Percentiles rank a stretch among this genome's conserved stretches.
Evolutionary conservation across 768 basidiomycete genomes (phyloP).

Genomic region (Mycena albidolilacea): DNA sequence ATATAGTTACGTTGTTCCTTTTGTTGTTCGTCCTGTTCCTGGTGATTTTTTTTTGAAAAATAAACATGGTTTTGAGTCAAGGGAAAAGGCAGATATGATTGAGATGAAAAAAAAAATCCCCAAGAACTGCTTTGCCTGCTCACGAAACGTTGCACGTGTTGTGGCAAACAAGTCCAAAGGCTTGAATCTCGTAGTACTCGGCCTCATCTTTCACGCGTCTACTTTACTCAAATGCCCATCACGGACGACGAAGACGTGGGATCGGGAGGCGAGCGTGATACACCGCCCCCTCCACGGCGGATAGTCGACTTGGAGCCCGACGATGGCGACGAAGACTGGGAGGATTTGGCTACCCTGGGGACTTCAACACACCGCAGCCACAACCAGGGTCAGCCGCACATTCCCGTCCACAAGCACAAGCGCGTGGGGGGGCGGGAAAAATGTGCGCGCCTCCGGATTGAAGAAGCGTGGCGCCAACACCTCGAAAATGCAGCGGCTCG

Average conservation of each 20-base stretch:
- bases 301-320: background rate
- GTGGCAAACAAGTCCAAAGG: constrained; percentile 10
- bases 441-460: background rate
- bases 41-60: constrained; percentile 3
- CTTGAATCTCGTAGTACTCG: background rate
- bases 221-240: background rate
- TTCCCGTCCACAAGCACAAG: constrained; percentile 1
- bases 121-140: background rate
- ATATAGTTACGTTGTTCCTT: constrained; percentile 5
- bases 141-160: background rate
- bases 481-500: background rate
- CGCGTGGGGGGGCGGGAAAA: background rate
- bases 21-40: constrained; percentile 9
- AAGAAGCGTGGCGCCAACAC: constrained; percentile 2
- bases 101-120: background rate
- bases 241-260: background rate
- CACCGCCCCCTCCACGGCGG: background rate
- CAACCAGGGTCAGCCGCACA: background rate
- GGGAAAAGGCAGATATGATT: background rate
- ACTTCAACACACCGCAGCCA: constrained; percentile 15
- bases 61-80: constrained; percentile 3
- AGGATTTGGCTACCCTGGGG: background rate
- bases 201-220: background rate
- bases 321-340: constrained; percentile 1
- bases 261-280: background rate